phyloP scores from a whole-genome alignment of 1,139 yeast species.

The Saccharomyces hybrid region DNA sequence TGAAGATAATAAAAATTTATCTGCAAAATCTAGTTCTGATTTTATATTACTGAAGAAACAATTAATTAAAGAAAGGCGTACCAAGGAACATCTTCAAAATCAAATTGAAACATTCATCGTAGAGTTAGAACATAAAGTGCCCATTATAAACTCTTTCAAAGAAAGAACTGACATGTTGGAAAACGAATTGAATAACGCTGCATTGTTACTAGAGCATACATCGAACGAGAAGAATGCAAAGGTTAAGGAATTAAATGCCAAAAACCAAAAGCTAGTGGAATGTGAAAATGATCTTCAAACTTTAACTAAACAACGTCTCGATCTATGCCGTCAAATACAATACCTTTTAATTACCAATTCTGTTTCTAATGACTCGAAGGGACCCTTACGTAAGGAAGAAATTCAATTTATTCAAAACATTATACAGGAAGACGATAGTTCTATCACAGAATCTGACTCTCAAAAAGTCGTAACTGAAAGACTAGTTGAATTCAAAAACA shows the following conservation, averaged over 20 bases:
- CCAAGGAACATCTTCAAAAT: constrained; percentile 60
- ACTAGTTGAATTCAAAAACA: constrained; percentile 58
- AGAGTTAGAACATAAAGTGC: constrained; percentile 77
- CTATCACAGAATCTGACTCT: constrained; percentile 44
- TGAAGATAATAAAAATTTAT: constrained; percentile 33
- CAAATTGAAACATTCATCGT: constrained; percentile 65
- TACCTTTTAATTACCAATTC: constrained; percentile 63
- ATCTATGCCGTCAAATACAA: constrained; percentile 75
- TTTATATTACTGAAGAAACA: constrained; percentile 58
- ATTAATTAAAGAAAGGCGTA: constrained; percentile 59
- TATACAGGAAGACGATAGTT: constrained; percentile 27
- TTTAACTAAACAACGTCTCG: constrained; percentile 53
- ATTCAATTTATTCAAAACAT: constrained; percentile 38
- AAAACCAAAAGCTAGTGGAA: constrained; percentile 35
- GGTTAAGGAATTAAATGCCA: constrained; percentile 24
- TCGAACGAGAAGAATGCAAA: constrained; percentile 33
- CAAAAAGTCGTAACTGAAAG: constrained; percentile 65
- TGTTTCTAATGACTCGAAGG: constrained; percentile 39
- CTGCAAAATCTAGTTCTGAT: constrained; percentile 38
- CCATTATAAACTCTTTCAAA: constrained; percentile 63
- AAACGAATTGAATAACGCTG: constrained; percentile 42
- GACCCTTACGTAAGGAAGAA: constrained; percentile 37
- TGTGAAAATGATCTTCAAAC: constrained; percentile 35
- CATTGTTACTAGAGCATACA: constrained; percentile 41
- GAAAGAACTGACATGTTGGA: constrained; percentile 45